Percentiles rank a stretch among this genome's conserved stretches.
These are phyloP conservation scores for Podaxis sp. DNA, from an alignment of 768 basidiomycete species.

Conservation along the genomic window DNA sequence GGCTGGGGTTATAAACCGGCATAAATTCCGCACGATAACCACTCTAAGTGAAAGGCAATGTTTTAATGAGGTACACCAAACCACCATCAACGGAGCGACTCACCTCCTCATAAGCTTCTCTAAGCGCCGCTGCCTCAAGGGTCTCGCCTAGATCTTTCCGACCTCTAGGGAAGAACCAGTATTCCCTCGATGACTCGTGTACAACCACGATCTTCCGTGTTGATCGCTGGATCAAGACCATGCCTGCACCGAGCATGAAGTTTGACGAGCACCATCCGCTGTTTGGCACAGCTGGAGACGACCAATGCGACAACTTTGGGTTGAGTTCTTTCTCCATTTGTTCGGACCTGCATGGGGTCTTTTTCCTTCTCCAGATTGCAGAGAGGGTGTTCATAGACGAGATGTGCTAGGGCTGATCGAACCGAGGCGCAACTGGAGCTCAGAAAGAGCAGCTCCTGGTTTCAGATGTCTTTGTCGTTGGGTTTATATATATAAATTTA, in stretches of 20 bases:
- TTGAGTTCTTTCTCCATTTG: neutral
- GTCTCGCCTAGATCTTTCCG: conserved; percentile 68
- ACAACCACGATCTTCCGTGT: conserved; percentile 55
- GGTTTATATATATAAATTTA: neutral
- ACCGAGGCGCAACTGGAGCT: neutral
- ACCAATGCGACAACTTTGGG: conserved; percentile 34
- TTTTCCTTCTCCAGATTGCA: neutral
- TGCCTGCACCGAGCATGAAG: conserved; percentile 60
- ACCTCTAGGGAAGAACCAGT: conserved; percentile 66
- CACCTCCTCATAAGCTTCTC: conserved; percentile 73
- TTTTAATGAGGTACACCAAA: neutral
- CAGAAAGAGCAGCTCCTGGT: neutral
- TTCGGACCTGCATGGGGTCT: neutral
- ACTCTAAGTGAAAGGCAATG: conserved; percentile 32
- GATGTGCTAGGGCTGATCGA: neutral
- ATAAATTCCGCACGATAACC: conserved; percentile 49
- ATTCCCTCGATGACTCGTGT: conserved; percentile 33
- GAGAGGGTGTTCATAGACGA: neutral
- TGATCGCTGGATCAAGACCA: conserved; percentile 63
- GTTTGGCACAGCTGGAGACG: conserved; percentile 41
- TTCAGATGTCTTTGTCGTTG: neutral
- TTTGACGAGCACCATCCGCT: conserved; percentile 48
- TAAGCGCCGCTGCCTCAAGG: conserved; percentile 54
- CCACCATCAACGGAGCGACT: conserved; percentile 1
- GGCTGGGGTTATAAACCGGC: conserved; percentile 40